These are phyloP conservation scores for Fusarium oligoseptatum DNA, from an alignment of 2,329 filamentous ascomycete genomes.

Conservation along the genomic window DNA sequence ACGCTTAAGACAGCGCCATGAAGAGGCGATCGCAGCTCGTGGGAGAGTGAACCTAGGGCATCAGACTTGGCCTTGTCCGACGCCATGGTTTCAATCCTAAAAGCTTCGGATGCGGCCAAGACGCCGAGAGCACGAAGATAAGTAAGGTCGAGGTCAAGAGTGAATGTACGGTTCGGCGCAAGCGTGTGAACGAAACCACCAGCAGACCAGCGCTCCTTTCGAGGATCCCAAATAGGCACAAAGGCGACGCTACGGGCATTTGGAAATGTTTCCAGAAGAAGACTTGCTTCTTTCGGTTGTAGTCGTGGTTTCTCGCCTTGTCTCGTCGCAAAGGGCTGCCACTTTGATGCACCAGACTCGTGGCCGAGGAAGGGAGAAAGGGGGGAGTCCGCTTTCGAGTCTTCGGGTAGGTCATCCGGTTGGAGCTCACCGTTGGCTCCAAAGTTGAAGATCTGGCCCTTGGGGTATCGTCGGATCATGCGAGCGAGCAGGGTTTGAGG, in stretches of 20 bases:
- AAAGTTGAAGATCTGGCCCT: constrained; percentile 62
- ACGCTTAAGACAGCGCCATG: constrained; percentile 70
- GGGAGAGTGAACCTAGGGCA: constrained; percentile 70
- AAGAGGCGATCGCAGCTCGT: constrained; percentile 72
- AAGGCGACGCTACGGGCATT: constrained; percentile 61
- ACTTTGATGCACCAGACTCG: background rate
- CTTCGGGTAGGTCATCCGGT: constrained; percentile 47
- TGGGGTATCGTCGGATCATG: constrained; percentile 59
- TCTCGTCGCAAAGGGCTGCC: background rate
- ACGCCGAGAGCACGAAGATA: constrained; percentile 66
- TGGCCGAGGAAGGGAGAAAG: background rate
- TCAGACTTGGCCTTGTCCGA: constrained; percentile 67
- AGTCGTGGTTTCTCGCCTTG: constrained; percentile 15
- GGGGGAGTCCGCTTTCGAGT: constrained; percentile 8
- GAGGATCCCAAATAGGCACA: constrained; percentile 62
- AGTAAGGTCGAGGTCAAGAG: constrained; percentile 61
- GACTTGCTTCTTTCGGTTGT: constrained; percentile 32
- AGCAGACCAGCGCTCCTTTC: constrained; percentile 62
- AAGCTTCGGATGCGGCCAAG: constrained; percentile 69
- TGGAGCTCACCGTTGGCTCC: constrained; percentile 54
- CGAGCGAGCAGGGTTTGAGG: constrained; percentile 56
- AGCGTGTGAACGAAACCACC: constrained; percentile 65
- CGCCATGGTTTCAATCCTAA: constrained; percentile 55
- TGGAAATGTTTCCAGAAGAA: constrained; percentile 55
- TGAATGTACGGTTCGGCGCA: constrained; percentile 58